phyloP scores from a whole-genome alignment of 805 yeast species.

The Zygoascus tannicola region DNA sequence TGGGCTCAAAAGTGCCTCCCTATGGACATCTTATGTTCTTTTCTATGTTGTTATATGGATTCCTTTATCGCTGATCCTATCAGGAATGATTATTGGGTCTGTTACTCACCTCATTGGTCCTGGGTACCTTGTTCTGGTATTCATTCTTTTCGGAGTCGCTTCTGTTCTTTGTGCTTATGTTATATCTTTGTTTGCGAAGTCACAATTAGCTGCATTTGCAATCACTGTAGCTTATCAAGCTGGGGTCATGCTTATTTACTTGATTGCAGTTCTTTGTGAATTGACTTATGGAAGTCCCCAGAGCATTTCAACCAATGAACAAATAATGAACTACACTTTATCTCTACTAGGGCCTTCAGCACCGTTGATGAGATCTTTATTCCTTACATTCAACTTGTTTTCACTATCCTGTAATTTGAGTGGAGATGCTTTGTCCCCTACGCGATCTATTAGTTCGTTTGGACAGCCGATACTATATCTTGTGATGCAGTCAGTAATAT shows the following conservation, averaged over 20 bases:
- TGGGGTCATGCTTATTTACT: conserved; percentile 24
- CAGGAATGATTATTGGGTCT: conserved; percentile 22
- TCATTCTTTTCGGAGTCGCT: conserved; percentile 26
- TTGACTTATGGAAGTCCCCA: conserved; percentile 25
- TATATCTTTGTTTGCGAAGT: conserved; percentile 25
- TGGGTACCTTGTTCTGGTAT: conserved; percentile 27
- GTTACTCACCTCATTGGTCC: conserved; percentile 20
- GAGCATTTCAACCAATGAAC: conserved; percentile 18
- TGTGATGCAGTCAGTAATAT: conserved; percentile 20
- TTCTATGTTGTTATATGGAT: conserved; percentile 21
- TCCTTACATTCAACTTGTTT: conserved; percentile 27
- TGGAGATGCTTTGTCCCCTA: conserved; percentile 17
- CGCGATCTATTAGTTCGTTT: conserved; percentile 26
- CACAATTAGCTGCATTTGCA: conserved; percentile 33
- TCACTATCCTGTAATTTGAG: conserved; percentile 24
- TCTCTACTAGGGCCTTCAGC: conserved; percentile 25
- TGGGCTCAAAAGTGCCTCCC: conserved; percentile 27
- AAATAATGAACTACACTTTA: conserved; percentile 24
- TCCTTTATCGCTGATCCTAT: conserved; percentile 20
- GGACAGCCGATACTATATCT: conserved; percentile 30
- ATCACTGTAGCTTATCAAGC: conserved; percentile 28
- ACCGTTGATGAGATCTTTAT: conserved; percentile 23
- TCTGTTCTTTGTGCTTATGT: conserved; percentile 23
- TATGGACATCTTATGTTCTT: conserved; percentile 27
- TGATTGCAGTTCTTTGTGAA: conserved; percentile 25